A percentile compares a stretch with the other conserved stretches of the same genome.
Conservation (phyloP, 2,329 filamentous ascomycete species). For the Colletotrichum trifolii region DNA sequence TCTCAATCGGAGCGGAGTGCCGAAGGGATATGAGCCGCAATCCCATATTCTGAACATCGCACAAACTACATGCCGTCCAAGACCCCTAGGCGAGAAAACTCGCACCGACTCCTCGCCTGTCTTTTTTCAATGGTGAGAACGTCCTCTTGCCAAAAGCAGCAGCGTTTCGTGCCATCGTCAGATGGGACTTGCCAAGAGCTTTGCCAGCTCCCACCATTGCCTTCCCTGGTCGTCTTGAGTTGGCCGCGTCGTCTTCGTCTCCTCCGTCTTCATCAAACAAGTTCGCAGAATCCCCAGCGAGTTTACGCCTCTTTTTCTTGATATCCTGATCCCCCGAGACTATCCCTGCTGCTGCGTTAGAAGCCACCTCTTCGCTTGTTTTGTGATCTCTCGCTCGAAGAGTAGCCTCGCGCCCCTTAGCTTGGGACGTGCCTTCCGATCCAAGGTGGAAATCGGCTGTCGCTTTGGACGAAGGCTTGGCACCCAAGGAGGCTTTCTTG, state of each 20-base stretch:
- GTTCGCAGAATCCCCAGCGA: conserved; percentile 71
- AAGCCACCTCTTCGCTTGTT: conserved; percentile 27
- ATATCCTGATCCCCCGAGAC: conserved; percentile 51
- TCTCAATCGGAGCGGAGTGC: too few species aligned
- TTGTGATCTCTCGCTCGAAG: conserved; percentile 44
- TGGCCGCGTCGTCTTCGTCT: conserved; percentile 40
- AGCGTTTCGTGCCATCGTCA: conserved; percentile 52
- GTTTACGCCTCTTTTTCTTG: conserved; percentile 79
- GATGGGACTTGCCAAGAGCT: conserved; percentile 46
- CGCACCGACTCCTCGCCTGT: conserved; percentile 70
- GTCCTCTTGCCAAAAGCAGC: conserved; percentile 60
- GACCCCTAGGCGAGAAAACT: conserved; percentile 64
- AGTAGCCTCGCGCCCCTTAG: conserved; percentile 41
- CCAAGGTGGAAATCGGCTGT: conserved; percentile 40
- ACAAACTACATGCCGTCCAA: background rate
- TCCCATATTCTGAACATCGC: background rate
- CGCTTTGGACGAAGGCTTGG: too few species aligned
- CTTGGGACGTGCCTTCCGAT: conserved; percentile 48
- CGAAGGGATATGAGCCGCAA: too few species aligned
- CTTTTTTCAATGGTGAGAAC: conserved; percentile 80
- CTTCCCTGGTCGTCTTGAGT: conserved; percentile 48
- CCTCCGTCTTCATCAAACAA: conserved; percentile 75
- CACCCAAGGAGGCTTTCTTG: conserved; percentile 22
- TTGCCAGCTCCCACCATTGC: conserved; percentile 41
- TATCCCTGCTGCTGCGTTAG: conserved; percentile 41